Evolutionary conservation across 1,139 yeast genomes (phyloP), one percentile per base, ranked within the genome.

Genomic region (Nakaseomyces kungkrabaensis): DNA sequence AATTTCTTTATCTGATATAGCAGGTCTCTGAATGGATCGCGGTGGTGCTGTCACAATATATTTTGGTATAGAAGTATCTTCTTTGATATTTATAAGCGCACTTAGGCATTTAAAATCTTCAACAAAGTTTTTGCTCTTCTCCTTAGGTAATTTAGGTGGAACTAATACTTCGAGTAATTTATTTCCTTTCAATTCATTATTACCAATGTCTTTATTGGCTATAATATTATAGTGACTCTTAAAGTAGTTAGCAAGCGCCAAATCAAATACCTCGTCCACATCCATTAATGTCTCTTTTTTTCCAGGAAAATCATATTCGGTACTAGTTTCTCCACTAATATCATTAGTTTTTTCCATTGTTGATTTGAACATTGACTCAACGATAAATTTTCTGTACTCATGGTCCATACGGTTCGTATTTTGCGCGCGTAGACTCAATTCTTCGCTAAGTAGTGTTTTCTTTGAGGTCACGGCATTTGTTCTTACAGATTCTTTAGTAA

Each of bases 381-480:
- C 34, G 25, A 41, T 41, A 26, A 41, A 41, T 11, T 41, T 41
- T 6, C 44, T 25, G 44, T 41, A 41, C 44, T 41, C 44, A 29
- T 41, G 44, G n/a, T 41, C 34, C 27, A 27, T 27, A 7, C 34
- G 24, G 11, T 41, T 41, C 11, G 33, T 29, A 29, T 41, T 41
- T 26, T 27, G 34, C 4, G 44, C 44, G 5, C 44, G 44, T 9
- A 41, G 24, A 17, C 34, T 29, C 13, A 41, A 34, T 26, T 41
- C 44, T 3, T 41, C 44, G 13, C 34, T 29, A 4, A 41, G 34
- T 24, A 41, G 13, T 1, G 34, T 41, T 10, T n/a, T 29, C 5
- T 29, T 41, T 26, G 44, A 27, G 1, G 5, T 29, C 11, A n/a
- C 11, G 6, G 6, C 11, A 6, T 13, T 10, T 6, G 22, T n/a